Conservation (phyloP, 1,284 basidiomycete species). For the Cutaneotrichosporon daszewskae region DNA sequence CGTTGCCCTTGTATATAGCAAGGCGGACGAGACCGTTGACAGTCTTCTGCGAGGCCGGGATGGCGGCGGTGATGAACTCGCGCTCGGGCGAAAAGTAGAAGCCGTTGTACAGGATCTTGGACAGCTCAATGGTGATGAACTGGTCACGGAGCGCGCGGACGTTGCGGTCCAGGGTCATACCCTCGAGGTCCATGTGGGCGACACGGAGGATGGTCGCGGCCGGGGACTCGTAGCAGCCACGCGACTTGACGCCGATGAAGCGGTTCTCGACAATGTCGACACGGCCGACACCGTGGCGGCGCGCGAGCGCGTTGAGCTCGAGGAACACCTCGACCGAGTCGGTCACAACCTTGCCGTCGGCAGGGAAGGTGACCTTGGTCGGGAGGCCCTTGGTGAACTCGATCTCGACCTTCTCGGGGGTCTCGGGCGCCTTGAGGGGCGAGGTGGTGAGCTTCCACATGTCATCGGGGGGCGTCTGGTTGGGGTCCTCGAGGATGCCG, state of each 20-base stretch:
- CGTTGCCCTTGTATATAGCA: slow-evolving; percentile 94
- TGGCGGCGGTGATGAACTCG: slow-evolving; percentile 84
- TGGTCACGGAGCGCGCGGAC: slow-evolving; percentile 91
- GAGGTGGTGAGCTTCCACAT: slow-evolving; percentile 98
- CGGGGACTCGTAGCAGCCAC: slow-evolving; percentile 97
- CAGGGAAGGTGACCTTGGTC: slow-evolving; percentile 62
- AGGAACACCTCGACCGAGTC: slow-evolving; percentile 96
- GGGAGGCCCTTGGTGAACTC: slow-evolving; percentile 85
- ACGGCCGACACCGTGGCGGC: slow-evolving; percentile 91
- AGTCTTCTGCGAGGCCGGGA: slow-evolving; percentile 88
- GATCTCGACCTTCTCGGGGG: slow-evolving; percentile 74
- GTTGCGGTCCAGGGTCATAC: slow-evolving; percentile 93
- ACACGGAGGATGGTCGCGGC: slow-evolving; percentile 91
- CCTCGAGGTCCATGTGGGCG: slow-evolving; percentile 95
- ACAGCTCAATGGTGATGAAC: slow-evolving; percentile 85
- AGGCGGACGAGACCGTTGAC: slow-evolving; percentile 90
- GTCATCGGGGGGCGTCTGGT: slow-evolving; percentile 89
- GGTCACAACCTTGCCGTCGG: slow-evolving; percentile 57
- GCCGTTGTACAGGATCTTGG: slow-evolving; percentile 88
- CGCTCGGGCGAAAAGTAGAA: slow-evolving; percentile 95
- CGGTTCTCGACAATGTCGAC: slow-evolving; percentile 99
- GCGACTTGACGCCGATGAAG: slow-evolving; percentile 97
- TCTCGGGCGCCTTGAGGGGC: slow-evolving; percentile 73
- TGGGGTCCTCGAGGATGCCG: slow-evolving; percentile 95
- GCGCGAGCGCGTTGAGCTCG: slow-evolving; percentile 81